Evolutionary conservation across 371 early-diverging fungal genomes (phyloP), one percentile per base, ranked within the genome.

Genomic region (Mycotypha africana): DNA sequence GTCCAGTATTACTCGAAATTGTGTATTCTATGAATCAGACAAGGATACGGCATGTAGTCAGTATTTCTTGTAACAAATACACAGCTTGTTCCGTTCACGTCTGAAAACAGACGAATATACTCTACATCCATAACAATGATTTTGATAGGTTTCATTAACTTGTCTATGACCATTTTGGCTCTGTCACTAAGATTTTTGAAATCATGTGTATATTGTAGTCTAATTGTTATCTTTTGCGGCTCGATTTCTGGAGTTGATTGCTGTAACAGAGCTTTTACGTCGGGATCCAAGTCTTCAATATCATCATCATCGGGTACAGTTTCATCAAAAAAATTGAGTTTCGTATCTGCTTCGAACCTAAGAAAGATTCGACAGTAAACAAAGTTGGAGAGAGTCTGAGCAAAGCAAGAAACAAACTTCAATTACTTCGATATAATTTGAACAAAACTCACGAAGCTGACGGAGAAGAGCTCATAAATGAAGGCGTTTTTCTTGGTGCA

Each of bases 271-370:
- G 40, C 38, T 25, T 54, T 58, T 17, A 71, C 32, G 16, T 67
- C 72, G 31, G 72, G 72, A 44, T 71, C 72, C 3, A 71, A 42
- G 24, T 62, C 68, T 8, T 62, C 62, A 23, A 71, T 39, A 4
- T 41, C 46, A n/a, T n/a, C n/a, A n/a, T n/a, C n/a, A n/a, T n/a
- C n/a, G n/a, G n/a, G n/a, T n/a, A n/a, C n/a, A n/a, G n/a, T n/a
- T 35, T 36, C 23, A 11, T 47, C 42, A 9, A 16, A 10, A 15
- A 30, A 4, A 31, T 19, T 19, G 16, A 15, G 15, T 21, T 22
- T 25, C 12, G 23, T 26, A 36, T 45, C n/a, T 17, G 3, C 44
- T 17, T 4, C 35, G 42, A 20, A 33, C 54, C 6, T 48, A 32
- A n/a, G 48, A 40, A n/a, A 47, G 25, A 16, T 47, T 20, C 17